These are phyloP conservation scores for Lachnum nothofagi DNA, from an alignment of 2,329 filamentous ascomycete genomes.

Conservation along the genomic window DNA sequence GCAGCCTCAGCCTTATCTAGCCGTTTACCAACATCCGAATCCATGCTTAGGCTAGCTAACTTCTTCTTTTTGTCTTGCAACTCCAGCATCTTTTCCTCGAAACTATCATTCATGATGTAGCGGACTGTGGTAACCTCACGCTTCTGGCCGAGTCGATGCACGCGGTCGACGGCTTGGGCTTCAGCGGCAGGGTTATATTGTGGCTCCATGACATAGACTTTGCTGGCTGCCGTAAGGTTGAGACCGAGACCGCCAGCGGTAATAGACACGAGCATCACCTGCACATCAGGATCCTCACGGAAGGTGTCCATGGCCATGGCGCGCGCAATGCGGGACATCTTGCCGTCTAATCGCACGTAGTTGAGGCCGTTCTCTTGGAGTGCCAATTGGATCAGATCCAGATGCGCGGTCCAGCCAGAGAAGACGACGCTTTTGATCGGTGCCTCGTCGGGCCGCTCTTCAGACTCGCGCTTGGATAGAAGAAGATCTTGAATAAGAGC, in stretches of 20 bases:
- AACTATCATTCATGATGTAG: conserved; percentile 84
- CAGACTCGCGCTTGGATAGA: conserved; percentile 57
- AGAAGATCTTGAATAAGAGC: conserved; percentile 73
- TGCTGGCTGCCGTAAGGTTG: conserved; percentile 80
- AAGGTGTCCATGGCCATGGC: conserved; percentile 72
- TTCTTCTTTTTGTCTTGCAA: conserved; percentile 91
- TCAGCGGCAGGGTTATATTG: conserved; percentile 96
- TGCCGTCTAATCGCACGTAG: conserved; percentile 82
- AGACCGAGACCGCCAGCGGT: conserved; percentile 87
- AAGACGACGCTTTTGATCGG: conserved; percentile 93
- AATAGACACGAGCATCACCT: conserved; percentile 86
- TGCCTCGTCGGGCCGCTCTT: conserved; percentile 48
- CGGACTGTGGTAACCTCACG: conserved; percentile 81
- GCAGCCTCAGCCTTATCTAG: conserved; percentile 33
- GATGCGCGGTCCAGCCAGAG: conserved; percentile 90
- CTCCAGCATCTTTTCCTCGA: conserved; percentile 89
- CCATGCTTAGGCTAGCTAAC: conserved; percentile 82
- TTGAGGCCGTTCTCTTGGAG: conserved; percentile 61
- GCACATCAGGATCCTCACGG: conserved; percentile 63
- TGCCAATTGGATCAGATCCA: conserved; percentile 85
- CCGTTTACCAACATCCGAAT: conserved; percentile 39
- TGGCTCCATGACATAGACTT: conserved; percentile 95
- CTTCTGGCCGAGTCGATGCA: conserved; percentile 85
- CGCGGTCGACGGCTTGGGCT: conserved; percentile 87
- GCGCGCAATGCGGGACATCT: conserved; percentile 72